Conservation (phyloP, 768 basidiomycete species). For the Mrakia frigida region DNA sequence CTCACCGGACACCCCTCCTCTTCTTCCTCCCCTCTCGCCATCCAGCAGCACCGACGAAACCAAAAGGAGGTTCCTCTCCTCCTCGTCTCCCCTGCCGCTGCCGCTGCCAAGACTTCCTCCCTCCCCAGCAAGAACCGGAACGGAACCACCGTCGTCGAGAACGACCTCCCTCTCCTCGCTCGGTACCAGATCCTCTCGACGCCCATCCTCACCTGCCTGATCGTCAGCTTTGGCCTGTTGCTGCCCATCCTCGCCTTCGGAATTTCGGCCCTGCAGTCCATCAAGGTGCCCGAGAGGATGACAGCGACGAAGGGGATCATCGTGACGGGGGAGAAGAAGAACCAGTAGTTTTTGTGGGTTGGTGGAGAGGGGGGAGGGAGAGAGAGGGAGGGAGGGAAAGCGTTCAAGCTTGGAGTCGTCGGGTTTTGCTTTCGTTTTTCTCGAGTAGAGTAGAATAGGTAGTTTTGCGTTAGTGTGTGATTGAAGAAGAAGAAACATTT, state of each 20-base stretch:
- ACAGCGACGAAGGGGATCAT: conserved; percentile 27
- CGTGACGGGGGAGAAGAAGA: conserved; percentile 31
- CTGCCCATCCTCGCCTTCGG: conserved; percentile 26
- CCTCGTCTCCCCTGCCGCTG: conserved; percentile 57
- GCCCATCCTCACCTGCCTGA: conserved; percentile 21
- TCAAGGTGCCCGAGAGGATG: conserved; percentile 32
- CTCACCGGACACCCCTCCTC: conserved; percentile 60
- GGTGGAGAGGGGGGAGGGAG: conserved; percentile 60
- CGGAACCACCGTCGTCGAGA: conserved; percentile 6
- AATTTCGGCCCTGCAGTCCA: conserved; percentile 21
- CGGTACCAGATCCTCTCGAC: conserved; percentile 30
- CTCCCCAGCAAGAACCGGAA: conserved; percentile 42
- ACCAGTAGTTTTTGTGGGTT: conserved; percentile 1
- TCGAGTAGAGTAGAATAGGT: no score
- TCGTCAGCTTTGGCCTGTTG: conserved; percentile 18
- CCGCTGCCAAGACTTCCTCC: conserved; percentile 56
- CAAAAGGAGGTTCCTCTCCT: conserved; percentile 50
- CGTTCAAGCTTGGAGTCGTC: no score
- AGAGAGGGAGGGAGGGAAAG: conserved; percentile 43
- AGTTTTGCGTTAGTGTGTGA: no score
- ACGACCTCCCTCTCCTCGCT: conserved; percentile 20
- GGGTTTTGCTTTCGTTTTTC: no score
- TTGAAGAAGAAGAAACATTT: no score
- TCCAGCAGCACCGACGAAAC: conserved; percentile 65
- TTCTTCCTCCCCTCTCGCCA: conserved; percentile 58